Base-by-base conservation (phyloP, 1,284 basidiomycete genomes). In the Phenoliferia sp. region DNA sequence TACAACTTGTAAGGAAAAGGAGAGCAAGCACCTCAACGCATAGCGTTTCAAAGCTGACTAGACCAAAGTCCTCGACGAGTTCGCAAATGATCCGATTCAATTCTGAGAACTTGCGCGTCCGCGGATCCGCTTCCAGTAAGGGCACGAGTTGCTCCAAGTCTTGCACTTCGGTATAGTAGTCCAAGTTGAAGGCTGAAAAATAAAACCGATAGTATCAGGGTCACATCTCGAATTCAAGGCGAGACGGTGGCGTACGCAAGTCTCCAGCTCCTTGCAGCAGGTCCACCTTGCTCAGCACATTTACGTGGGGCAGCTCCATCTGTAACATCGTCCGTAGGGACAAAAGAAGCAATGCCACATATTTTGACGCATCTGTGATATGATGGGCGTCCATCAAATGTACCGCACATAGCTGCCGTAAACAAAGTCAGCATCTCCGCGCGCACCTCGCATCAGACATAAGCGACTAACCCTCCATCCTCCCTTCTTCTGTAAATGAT, bases 151-250 rank as follows among this genome's bases (percentile, higher is more conserved):
- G 90, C 0, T 89, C 88, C 0, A 99, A 83, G 78, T 99, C 94
- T 80, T 97, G 94, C 0, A 96, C 95, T 79, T 99, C 92, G 52
- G 96, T 98, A 78, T 99, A 99, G 79, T 92, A 99, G 73, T 95
- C 92, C 54, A 99, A 87, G 76, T 95, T 96, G 83, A 99, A 98
- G 48, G 94, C 94, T 95, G 74, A 29, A 10, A 17, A 33, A 29
- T 9, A 28, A 17, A 10, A 52, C 22, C 7, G 28, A 22, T 31
- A 28, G 1, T 26, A 28, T 60, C 32, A 44, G 48, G 15, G 17
- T 9, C n/a, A 16, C 15, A 19, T 2, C 34, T 5, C 12, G 2
- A n/a, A n/a, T 5, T n/a, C 54, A n/a, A 28, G 15, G 2, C 54
- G 72, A 56, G 61, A 68, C n/a, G 29, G 36, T 15, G 32, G 78